Conservation (phyloP, 2,329 filamentous ascomycete genomes). For the Phyllosticta capitalensis region DNA sequence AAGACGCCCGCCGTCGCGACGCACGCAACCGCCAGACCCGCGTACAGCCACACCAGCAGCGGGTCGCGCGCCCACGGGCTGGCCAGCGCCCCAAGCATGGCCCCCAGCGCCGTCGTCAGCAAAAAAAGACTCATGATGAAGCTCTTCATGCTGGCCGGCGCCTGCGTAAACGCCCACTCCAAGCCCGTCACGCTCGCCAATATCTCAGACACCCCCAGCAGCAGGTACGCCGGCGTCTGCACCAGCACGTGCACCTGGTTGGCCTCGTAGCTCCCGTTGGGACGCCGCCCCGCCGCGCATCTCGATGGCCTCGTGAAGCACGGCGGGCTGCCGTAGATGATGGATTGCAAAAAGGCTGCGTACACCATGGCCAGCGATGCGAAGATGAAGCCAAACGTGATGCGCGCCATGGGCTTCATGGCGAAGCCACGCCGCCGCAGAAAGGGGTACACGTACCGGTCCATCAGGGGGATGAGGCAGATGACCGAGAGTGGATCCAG, state of each 20-base stretch:
- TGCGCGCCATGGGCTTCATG: conserved; percentile 42
- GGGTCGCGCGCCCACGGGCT: conserved; percentile 54
- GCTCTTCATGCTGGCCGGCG: conserved; percentile 38
- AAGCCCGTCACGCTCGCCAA: conserved; percentile 39
- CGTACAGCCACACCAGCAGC: conserved; percentile 58
- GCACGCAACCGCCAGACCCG: conserved; percentile 43
- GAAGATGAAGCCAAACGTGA: conserved; percentile 44
- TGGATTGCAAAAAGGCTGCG: conserved; percentile 47
- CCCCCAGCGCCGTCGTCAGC: conserved; percentile 50
- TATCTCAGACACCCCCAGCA: conserved; percentile 38
- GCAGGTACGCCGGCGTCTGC: conserved; percentile 37
- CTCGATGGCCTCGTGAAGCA: conserved; percentile 39
- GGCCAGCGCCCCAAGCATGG: conserved; percentile 52
- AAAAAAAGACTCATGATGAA: conserved; percentile 49
- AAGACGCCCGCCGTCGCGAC: conserved; percentile 44
- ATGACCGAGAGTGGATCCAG: conserved; percentile 39
- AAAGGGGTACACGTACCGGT: conserved; percentile 36
- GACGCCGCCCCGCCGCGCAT: conserved; percentile 26
- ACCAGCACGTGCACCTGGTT: conserved; percentile 37
- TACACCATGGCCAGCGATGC: conserved; percentile 46
- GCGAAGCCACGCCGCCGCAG: conserved; percentile 32
- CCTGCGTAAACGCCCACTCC: conserved; percentile 39
- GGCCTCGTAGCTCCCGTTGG: conserved; percentile 24
- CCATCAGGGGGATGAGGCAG: conserved; percentile 37
- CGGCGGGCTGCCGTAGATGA: conserved; percentile 45